phyloP scores from a whole-genome alignment of 2,329 filamentous ascomycete species.

The Aspergillus sp. region DNA sequence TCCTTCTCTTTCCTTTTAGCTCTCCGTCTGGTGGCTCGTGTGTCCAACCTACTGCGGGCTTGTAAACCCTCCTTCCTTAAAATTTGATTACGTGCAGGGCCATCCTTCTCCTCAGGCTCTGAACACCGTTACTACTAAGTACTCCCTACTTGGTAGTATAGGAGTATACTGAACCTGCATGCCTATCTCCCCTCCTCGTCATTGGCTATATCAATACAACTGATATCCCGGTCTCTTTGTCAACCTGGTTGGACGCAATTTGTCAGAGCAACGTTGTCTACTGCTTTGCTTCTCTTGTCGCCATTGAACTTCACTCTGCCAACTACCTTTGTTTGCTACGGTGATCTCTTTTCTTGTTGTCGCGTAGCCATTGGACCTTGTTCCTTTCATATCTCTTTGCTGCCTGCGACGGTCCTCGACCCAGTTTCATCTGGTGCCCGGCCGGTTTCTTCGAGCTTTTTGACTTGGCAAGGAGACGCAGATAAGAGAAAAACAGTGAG shows the following conservation, averaged over 20 bases:
- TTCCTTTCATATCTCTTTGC: neutral
- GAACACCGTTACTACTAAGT: neutral
- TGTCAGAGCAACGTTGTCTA: neutral
- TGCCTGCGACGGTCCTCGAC: neutral
- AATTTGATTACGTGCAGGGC: slow-evolving; percentile 1
- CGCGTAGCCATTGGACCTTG: slow-evolving; percentile 9
- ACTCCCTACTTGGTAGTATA: too few species aligned
- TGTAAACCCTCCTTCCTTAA: neutral
- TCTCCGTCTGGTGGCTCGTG: neutral
- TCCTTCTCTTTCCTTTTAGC: neutral
- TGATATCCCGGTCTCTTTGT: slow-evolving; percentile 11
- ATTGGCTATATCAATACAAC: slow-evolving; percentile 10
- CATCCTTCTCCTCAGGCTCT: neutral
- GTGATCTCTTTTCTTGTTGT: neutral
- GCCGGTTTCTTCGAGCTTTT: neutral
- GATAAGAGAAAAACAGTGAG: neutral
- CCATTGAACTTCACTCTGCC: slow-evolving; percentile 8
- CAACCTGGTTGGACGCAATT: slow-evolving; percentile 8
- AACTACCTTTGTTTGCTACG: slow-evolving; percentile 15
- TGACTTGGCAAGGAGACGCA: neutral
- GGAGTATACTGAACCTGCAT: neutral
- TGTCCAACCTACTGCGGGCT: neutral
- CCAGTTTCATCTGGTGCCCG: neutral
- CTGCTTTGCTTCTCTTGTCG: slow-evolving; percentile 8
- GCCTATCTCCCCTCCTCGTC: neutral